Evolutionary conservation across 306 rosid species (phyloP).

Genomic region (Crotalaria pallida): DNA sequence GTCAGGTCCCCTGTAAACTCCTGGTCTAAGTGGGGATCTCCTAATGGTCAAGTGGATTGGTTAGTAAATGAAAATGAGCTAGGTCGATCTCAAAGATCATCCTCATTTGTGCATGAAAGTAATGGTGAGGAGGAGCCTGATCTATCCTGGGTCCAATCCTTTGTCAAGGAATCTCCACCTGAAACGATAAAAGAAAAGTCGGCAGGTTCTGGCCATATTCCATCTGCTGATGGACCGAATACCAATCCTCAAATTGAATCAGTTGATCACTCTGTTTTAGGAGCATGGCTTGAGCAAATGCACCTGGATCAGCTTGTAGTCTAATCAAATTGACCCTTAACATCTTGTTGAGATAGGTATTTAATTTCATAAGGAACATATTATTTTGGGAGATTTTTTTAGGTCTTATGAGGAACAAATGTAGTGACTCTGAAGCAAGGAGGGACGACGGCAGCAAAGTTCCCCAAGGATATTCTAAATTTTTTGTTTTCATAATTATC

Average conservation of each 20-base stretch:
- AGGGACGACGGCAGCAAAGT: conserved; percentile 23
- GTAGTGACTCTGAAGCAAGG: conserved; percentile 16
- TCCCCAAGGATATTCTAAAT: conserved; percentile 19
- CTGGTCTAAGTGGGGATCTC: conserved; percentile 81
- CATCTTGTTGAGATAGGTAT: conserved; percentile 39
- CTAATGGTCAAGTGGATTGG: conserved; percentile 69
- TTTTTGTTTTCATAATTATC: conserved; percentile 7
- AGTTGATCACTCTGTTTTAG: conserved; percentile 69
- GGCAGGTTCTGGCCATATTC: conserved; percentile 36
- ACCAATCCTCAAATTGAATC: conserved; percentile 57
- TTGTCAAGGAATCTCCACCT: conserved; percentile 83
- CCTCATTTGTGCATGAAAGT: conserved; percentile 53
- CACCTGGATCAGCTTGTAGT: conserved; percentile 79
- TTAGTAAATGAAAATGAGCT: conserved; percentile 52
- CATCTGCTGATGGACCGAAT: conserved; percentile 51
- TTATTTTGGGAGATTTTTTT: conserved; percentile 31
- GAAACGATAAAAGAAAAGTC: conserved; percentile 61
- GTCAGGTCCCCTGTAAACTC: conserved; percentile 68
- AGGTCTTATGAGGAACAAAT: conserved; percentile 22
- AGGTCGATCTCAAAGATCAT: conserved; percentile 39
- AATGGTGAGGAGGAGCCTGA: conserved; percentile 85
- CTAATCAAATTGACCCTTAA: conserved; percentile 41
- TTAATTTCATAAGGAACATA: conserved; percentile 38
- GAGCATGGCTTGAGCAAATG: conserved; percentile 95
- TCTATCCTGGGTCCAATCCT: conserved; percentile 82